Evolutionary conservation across 2,329 filamentous ascomycete species (phyloP).

Genomic region (Phialemoniopsis sp.): DNA sequence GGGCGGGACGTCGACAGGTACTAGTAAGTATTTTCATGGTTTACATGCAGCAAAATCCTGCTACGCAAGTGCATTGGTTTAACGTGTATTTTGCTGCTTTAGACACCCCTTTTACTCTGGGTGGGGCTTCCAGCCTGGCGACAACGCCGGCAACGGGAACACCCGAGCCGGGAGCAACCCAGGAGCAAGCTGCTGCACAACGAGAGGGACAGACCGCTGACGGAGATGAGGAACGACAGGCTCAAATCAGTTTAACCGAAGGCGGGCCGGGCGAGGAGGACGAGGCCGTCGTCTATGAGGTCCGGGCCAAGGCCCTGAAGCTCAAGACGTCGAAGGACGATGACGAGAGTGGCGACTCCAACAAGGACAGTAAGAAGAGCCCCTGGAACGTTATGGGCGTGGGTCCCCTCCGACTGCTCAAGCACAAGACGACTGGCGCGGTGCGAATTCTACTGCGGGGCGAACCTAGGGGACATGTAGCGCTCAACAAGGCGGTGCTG

Average conservation of each 20-base stretch:
- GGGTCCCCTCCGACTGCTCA: slow-evolving; percentile 68
- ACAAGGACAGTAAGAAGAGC: slow-evolving; percentile 40
- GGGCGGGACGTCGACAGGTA: slow-evolving; percentile 33
- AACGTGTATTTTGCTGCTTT: slow-evolving; percentile 12
- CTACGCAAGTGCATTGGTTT: slow-evolving; percentile 7
- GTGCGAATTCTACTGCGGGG: slow-evolving; percentile 68
- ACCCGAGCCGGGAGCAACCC: slow-evolving; percentile 48
- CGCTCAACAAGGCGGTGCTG: slow-evolving; percentile 66
- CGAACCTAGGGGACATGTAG: slow-evolving; percentile 70
- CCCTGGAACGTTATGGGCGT: slow-evolving; percentile 68
- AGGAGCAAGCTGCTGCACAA: slow-evolving; percentile 24
- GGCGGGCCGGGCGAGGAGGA: slow-evolving; percentile 67
- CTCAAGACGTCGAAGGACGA: slow-evolving; percentile 45
- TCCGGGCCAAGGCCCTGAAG: slow-evolving; percentile 66
- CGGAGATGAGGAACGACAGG: slow-evolving; percentile 56
- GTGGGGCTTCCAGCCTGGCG: slow-evolving; percentile 56
- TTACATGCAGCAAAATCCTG: neutral
- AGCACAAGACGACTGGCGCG: slow-evolving; percentile 64
- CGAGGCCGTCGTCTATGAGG: slow-evolving; percentile 66
- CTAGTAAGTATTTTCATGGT: slow-evolving; percentile 27
- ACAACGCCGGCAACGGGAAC: slow-evolving; percentile 56
- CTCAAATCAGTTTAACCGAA: slow-evolving; percentile 67
- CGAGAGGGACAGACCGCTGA: slow-evolving; percentile 39
- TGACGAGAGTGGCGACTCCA: slow-evolving; percentile 34
- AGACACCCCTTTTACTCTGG: slow-evolving; percentile 54